phyloP scores from a whole-genome alignment of 768 basidiomycete species.

The Tubosaeta brunneosetosa region DNA sequence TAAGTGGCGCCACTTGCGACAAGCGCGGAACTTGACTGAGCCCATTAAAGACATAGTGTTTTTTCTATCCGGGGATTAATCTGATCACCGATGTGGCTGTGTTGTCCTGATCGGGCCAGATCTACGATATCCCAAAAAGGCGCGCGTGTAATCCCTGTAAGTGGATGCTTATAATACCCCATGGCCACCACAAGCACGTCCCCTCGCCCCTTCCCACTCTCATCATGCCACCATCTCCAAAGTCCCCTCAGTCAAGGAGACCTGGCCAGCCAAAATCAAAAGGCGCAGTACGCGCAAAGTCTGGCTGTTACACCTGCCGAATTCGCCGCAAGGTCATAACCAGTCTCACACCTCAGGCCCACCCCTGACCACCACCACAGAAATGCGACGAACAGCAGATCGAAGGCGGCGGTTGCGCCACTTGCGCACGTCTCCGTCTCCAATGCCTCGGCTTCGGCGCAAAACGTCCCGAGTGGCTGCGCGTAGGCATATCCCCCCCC shows the following conservation, averaged over 20 bases:
- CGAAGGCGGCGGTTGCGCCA: conserved; percentile 59
- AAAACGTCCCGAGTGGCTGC: conserved; percentile 81
- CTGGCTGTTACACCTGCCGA: conserved; percentile 85
- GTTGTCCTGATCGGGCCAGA: conserved; percentile 2
- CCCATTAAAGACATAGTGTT: conserved; percentile 25
- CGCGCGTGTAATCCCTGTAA: conserved; percentile 12
- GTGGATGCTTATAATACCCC: background rate
- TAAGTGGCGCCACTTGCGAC: conserved; percentile 31
- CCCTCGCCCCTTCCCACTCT: background rate
- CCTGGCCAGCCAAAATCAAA: conserved; percentile 66
- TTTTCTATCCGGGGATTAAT: conserved; percentile 3
- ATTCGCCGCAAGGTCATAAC: conserved; percentile 70
- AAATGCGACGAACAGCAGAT: conserved; percentile 81
- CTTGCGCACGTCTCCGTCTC: conserved; percentile 74
- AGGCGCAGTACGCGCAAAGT: conserved; percentile 80
- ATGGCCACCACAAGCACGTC: background rate
- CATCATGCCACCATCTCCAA: conserved; percentile 36
- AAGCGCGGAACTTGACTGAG: conserved; percentile 28
- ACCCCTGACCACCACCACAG: conserved; percentile 36
- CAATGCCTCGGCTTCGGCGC: conserved; percentile 83
- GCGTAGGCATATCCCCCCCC: conserved; percentile 42
- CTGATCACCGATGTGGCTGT: background rate
- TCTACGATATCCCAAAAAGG: conserved; percentile 19
- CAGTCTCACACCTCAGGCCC: conserved; percentile 10
- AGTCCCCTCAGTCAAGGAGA: conserved; percentile 37